Conservation (phyloP, 2,329 filamentous ascomycete species). For the Keithomyces neogunnii region DNA sequence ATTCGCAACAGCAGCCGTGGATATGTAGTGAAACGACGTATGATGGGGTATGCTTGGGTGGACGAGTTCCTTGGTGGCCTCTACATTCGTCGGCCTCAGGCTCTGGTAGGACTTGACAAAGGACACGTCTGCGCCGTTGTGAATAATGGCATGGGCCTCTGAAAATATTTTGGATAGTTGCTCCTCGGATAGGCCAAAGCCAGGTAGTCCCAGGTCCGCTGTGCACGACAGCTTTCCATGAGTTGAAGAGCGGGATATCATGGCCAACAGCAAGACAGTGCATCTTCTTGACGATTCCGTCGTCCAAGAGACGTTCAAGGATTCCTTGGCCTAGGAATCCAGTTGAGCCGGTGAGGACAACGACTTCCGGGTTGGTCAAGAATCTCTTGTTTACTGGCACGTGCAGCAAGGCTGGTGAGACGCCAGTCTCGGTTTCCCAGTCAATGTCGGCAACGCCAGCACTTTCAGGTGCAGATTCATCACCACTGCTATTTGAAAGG, state of each 20-base stretch:
- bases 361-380: background rate
- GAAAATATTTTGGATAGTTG: background rate
- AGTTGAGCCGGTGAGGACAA: constrained; percentile 25
- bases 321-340: constrained; percentile 33
- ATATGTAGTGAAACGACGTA: constrained; percentile 26
- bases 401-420: background rate
- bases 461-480: background rate
- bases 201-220: constrained; percentile 25
- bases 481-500: no score
- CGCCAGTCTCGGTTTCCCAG: background rate
- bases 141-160: constrained; percentile 35
- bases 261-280: constrained; percentile 34
- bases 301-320: constrained; percentile 24
- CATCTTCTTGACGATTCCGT: constrained; percentile 23
- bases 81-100: constrained; percentile 19
- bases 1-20: background rate
- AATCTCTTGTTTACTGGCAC: constrained; percentile 1
- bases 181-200: constrained; percentile 27
- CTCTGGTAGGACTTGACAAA: constrained; percentile 22
- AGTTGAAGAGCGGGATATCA: background rate
- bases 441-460: background rate
- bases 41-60: constrained; percentile 15
- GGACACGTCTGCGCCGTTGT: constrained; percentile 29
- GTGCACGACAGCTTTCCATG: constrained; percentile 23
- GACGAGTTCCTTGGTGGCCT: constrained; percentile 19